A percentile compares a stretch with the other conserved stretches of the same genome.
phyloP scores from a whole-genome alignment of 2,329 filamentous ascomycete genomes.

The Sphaerostilbella broomeana region DNA sequence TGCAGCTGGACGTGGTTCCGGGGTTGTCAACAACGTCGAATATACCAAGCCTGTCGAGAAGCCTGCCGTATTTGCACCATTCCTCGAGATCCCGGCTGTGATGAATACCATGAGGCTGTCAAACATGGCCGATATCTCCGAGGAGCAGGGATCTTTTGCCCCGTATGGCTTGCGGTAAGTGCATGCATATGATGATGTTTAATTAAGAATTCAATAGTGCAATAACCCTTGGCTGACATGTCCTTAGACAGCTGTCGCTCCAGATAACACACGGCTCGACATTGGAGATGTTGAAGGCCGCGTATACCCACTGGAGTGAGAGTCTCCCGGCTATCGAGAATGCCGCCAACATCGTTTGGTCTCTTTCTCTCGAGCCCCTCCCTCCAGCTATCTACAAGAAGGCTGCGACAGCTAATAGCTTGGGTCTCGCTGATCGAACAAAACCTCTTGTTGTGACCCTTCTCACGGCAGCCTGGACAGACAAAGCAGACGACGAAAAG shows the following conservation, averaged over 20 bases:
- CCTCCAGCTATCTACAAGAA: background rate
- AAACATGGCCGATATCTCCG: constrained; percentile 4
- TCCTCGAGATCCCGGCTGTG: constrained; percentile 2
- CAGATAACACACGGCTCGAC: background rate
- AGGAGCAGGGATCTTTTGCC: background rate
- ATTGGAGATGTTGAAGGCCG: background rate
- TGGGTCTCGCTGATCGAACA: background rate
- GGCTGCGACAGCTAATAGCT: background rate
- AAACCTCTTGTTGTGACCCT: constrained; percentile 2
- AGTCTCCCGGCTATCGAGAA: constrained; percentile 1
- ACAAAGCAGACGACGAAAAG: constrained; percentile 3
- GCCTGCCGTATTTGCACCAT: background rate
- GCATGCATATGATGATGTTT: background rate
- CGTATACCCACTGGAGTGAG: background rate
- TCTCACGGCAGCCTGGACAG: constrained; percentile 2
- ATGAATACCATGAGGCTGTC: constrained; percentile 6
- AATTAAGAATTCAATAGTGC: too few relatives aligned
- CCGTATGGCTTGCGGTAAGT: constrained; percentile 5
- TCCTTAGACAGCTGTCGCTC: background rate
- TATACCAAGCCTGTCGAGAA: constrained; percentile 10
- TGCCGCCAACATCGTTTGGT: constrained; percentile 4
- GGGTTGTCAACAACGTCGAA: constrained; percentile 5
- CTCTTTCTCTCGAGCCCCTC: constrained; percentile 3
- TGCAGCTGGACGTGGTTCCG: background rate
- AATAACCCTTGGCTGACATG: background rate